Percentiles rank a stretch among this genome's conserved stretches.
Conservation (phyloP, 495 filamentous ascomycete species). For the Penicillium roqueforti region DNA sequence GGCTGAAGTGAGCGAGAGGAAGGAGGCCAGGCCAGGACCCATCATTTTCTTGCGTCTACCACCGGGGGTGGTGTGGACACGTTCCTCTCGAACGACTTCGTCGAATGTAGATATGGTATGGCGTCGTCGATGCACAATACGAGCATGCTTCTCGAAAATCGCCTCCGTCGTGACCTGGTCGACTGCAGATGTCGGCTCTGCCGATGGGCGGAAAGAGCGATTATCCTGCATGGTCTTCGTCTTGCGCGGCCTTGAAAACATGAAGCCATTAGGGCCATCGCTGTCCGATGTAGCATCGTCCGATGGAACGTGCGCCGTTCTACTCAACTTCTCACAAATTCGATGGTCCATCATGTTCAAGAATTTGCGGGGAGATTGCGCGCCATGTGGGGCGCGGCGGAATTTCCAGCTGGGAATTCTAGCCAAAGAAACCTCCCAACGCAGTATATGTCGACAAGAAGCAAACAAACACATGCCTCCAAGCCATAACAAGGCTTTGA, state of each 20-base stretch:
- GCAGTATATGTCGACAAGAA: constrained; percentile 68
- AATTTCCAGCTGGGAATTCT: constrained; percentile 91
- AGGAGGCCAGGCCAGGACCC: constrained; percentile 63
- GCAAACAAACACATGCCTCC: constrained; percentile 76
- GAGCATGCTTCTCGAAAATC: constrained; percentile 16
- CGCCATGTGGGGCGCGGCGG: constrained; percentile 49
- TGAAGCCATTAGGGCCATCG: constrained; percentile 33
- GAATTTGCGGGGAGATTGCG: constrained; percentile 45
- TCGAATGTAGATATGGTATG: constrained; percentile 50
- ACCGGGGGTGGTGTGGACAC: constrained; percentile 52
- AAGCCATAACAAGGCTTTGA: constrained; percentile 80
- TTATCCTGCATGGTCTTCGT: constrained; percentile 27
- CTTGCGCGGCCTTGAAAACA: constrained; percentile 23
- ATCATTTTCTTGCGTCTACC: constrained; percentile 64
- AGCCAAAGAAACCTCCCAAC: constrained; percentile 80
- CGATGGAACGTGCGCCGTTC: constrained; percentile 23
- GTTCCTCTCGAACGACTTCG: constrained; percentile 30
- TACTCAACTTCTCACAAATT: constrained; percentile 42
- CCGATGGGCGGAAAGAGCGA: constrained; percentile 10
- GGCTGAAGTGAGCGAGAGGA: constrained; percentile 71
- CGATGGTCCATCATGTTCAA: constrained; percentile 49
- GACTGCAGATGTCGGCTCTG: constrained; percentile 16
- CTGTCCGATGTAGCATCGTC: constrained; percentile 39
- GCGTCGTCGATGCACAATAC: constrained; percentile 33
- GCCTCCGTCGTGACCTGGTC: constrained; percentile 27